Base-by-base conservation (phyloP, 1,284 basidiomycete species). In the Cerrena zonata region DNA sequence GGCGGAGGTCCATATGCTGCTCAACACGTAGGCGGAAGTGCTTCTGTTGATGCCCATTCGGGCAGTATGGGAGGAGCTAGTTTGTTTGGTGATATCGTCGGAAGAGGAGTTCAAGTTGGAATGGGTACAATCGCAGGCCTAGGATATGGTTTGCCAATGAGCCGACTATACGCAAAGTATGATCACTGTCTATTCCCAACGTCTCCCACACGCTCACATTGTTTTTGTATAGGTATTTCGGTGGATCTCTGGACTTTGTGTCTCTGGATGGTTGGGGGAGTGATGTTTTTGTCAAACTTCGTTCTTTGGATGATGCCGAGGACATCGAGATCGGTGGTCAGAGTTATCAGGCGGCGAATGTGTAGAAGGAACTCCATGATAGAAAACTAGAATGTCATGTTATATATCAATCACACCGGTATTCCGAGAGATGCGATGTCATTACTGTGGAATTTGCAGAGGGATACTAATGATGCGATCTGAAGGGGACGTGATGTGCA, bases 121-220 rank as follows among this genome's bases (percentile, higher is more conserved):
- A 67, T 86, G 64, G 89, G 89, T 10, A 89, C 87, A 1, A 82
- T 92, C 54, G 86, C 87, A 1, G 89, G 89, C 1, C 68, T 94
- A 37, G 92, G 91, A 2, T 91, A 91, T 58, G 90, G 90, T 0
- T 69, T 93, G 50, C 91, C 91, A 2, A 88, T 93, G 85, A 89
- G 89, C 62, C 78, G 80, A 56, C 67, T 93, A 47, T 93, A 93
- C 62, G 83, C 89, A 22, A 82, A 70, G 74, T 82, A 61, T 53
- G 75, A 62, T 39, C 22, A 15, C 7, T n/a, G n/a, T n/a, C n/a
- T n/a, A n/a, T n/a, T n/a, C n/a, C n/a, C n/a, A n/a, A n/a, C n/a
- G n/a, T n/a, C 23, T 25, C 5, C 42, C 15, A 25, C 4, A 13
- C 3, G 5, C 18, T 34, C 44, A 27, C 25, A 36, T 50, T 38